Percentiles rank a stretch among this genome's conserved stretches.
These are phyloP conservation scores for Arxiozyma heterogenica DNA, from an alignment of 1,139 yeast species.

Conservation along the genomic window DNA sequence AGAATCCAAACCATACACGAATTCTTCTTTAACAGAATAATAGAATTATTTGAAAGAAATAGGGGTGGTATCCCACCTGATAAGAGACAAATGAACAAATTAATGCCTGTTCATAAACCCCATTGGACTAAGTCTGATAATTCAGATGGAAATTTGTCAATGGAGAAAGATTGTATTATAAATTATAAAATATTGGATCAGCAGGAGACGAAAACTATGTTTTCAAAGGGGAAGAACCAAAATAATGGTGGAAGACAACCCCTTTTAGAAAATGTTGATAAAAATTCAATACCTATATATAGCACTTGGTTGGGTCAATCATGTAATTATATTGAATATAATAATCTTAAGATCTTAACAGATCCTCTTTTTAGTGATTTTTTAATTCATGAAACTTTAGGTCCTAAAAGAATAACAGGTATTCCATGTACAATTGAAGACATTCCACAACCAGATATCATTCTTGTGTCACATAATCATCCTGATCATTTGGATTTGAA, in stretches of 20 bases:
- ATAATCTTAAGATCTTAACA: constrained; percentile 66
- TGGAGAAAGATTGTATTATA: constrained; percentile 31
- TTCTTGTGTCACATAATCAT: constrained; percentile 84
- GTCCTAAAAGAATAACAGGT: constrained; percentile 73
- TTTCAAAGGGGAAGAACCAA: neutral
- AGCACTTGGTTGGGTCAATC: constrained; percentile 94
- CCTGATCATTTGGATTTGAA: constrained; percentile 83
- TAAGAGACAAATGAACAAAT: constrained; percentile 38
- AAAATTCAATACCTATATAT: constrained; percentile 13
- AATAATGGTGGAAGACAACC: neutral
- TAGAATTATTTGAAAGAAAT: constrained; percentile 61
- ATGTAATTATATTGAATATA: constrained; percentile 64
- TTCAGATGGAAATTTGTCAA: constrained; percentile 14
- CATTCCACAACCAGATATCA: constrained; percentile 59
- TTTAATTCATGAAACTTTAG: constrained; percentile 52
- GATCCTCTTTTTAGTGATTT: constrained; percentile 77
- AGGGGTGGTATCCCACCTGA: constrained; percentile 60
- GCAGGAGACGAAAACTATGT: constrained; percentile 2
- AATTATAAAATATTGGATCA: constrained; percentile 22
- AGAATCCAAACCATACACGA: constrained; percentile 85
- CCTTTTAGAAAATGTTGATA: constrained; percentile 5
- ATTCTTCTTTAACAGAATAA: constrained; percentile 59
- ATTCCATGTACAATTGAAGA: constrained; percentile 59
- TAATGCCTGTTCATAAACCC: constrained; percentile 54
- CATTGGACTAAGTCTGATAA: constrained; percentile 13